phyloP scores from a whole-genome alignment of 805 yeast species.

The Ogataea saltuana region DNA sequence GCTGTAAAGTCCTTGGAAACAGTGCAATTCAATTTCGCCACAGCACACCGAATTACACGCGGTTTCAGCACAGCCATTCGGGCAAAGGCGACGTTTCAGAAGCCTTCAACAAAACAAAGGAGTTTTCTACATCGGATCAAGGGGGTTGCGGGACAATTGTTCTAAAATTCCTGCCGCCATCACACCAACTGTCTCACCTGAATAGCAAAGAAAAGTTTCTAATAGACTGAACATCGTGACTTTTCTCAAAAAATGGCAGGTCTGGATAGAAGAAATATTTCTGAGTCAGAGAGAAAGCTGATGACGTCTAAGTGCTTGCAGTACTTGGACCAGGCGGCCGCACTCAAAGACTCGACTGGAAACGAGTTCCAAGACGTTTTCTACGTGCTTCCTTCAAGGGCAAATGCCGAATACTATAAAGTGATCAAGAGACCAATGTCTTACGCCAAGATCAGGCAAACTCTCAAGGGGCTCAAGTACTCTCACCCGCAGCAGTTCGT shows the following conservation, averaged over 20 bases:
- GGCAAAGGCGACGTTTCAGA: too few species aligned
- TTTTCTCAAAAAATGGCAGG: conserved; percentile 11
- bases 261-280: conserved; percentile 9
- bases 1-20: neutral
- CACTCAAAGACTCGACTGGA: conserved; percentile 31
- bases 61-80: neutral
- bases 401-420: conserved; percentile 77
- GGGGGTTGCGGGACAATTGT: too few species aligned
- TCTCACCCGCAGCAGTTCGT: conserved; percentile 66
- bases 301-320: conserved; percentile 20
- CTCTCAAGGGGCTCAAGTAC: conserved; percentile 56
- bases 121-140: too few species aligned
- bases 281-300: conserved; percentile 22
- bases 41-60: neutral
- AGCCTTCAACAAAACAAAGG: too few species aligned
- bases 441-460: conserved; percentile 65
- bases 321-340: conserved; percentile 26
- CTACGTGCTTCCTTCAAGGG: conserved; percentile 71
- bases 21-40: neutral
- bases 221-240: neutral
- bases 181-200: too few species aligned
- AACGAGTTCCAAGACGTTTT: conserved; percentile 43
- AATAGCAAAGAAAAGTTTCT: too few species aligned
- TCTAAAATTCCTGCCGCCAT: too few species aligned
- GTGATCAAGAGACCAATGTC: conserved; percentile 81